Percentiles rank a stretch among this genome's conserved stretches.
Evolutionary conservation across 768 basidiomycete species (phyloP).

Genomic region (Leucocoprinus leucothites): DNA sequence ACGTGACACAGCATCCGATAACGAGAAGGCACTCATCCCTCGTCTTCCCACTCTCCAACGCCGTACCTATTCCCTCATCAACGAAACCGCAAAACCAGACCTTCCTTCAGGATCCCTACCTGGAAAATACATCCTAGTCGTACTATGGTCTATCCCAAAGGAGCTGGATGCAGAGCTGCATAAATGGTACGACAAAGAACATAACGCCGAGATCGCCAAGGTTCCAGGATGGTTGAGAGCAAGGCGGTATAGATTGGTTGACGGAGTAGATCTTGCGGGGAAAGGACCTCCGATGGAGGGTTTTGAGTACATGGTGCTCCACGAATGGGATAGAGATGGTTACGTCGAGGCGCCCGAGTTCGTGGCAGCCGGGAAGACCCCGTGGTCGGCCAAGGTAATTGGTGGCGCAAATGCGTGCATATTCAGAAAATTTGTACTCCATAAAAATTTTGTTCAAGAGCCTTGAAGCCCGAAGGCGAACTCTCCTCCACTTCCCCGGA

Average conservation of each 20-base stretch:
- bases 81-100: constrained; percentile 2
- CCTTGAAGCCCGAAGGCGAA: too few species aligned
- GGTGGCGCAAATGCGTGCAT: constrained; percentile 15
- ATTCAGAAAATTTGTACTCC: constrained; percentile 23
- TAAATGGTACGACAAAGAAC: constrained; percentile 20
- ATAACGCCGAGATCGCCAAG: not conserved
- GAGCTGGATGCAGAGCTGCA: constrained; percentile 23
- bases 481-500: too few species aligned
- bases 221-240: constrained; percentile 4
- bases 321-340: constrained; percentile 23
- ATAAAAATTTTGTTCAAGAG: constrained; percentile 16
- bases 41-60: constrained; percentile 22
- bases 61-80: constrained; percentile 21
- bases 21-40: constrained; percentile 23
- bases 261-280: not conserved
- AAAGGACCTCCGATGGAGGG: constrained; percentile 1
- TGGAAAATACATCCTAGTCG: constrained; percentile 17
- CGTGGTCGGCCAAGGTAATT: constrained; percentile 23
- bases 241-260: constrained; percentile 4
- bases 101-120: constrained; percentile 10
- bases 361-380: constrained; percentile 21
- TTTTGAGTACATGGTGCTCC: constrained; percentile 29
- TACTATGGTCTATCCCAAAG: constrained; percentile 12
- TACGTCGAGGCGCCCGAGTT: constrained; percentile 22
- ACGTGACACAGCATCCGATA: constrained; percentile 19